Percentiles rank a stretch among this genome's conserved stretches.
These are phyloP conservation scores for Athelia psychrophila DNA, from an alignment of 1,284 basidiomycete species.

Conservation along the genomic window DNA sequence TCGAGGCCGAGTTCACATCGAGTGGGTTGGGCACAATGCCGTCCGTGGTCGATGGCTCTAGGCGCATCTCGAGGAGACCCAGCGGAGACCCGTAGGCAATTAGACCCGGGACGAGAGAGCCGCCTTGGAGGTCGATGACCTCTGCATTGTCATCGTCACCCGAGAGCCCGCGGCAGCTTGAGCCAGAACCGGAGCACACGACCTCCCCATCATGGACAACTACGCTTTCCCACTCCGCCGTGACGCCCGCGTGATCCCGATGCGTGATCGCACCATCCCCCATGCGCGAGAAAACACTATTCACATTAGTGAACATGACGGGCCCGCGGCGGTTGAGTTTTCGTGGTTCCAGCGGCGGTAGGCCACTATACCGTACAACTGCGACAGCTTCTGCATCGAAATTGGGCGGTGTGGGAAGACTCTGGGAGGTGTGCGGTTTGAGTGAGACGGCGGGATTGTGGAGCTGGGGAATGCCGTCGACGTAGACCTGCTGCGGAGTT, in stretches of 20 bases:
- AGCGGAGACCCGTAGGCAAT: slow-evolving; percentile 60
- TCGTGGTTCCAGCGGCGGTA: slow-evolving; percentile 53
- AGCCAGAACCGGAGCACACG: slow-evolving; percentile 31
- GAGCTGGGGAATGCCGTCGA: slow-evolving; percentile 65
- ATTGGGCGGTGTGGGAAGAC: slow-evolving; percentile 43
- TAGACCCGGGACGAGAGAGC: slow-evolving; percentile 52
- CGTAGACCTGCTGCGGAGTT: slow-evolving; percentile 64
- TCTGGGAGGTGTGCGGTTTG: slow-evolving; percentile 34
- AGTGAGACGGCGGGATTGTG: slow-evolving; percentile 29
- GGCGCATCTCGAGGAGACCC: slow-evolving; percentile 63
- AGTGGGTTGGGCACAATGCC: slow-evolving; percentile 57
- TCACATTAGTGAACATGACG: slow-evolving; percentile 52
- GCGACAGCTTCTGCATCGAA: slow-evolving; percentile 57
- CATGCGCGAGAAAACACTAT: slow-evolving; percentile 30
- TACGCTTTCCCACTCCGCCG: slow-evolving; percentile 26
- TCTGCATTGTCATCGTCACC: slow-evolving; percentile 16
- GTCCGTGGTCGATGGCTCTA: slow-evolving; percentile 68
- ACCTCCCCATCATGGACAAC: slow-evolving; percentile 44
- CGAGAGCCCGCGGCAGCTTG: slow-evolving; percentile 15
- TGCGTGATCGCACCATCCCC: slow-evolving; percentile 23
- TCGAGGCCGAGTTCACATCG: slow-evolving; percentile 35
- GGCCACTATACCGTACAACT: slow-evolving; percentile 55
- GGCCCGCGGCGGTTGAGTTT: slow-evolving; percentile 26
- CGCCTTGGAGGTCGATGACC: slow-evolving; percentile 41
- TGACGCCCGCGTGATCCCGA: slow-evolving; percentile 5